Percentiles rank a stretch among this genome's conserved stretches.
Evolutionary conservation across 176 grass and related monocot genomes (phyloP).

Genomic region (Bromus sterilis): DNA sequence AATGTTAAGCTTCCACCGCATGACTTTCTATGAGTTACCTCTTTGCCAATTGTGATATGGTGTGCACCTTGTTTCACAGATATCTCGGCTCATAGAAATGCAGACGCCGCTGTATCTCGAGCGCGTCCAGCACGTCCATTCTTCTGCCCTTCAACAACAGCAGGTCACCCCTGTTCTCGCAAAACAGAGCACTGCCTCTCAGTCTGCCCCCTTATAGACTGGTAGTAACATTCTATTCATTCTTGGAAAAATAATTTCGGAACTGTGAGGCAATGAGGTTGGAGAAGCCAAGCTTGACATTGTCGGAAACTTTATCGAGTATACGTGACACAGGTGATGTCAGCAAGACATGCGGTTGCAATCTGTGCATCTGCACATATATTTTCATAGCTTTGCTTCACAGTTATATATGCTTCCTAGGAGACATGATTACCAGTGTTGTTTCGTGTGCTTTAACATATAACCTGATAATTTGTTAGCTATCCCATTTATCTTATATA

Average conservation of each 20-base stretch:
- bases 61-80: conserved; percentile 34
- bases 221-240: not conserved
- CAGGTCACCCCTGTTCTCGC: not conserved
- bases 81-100: conserved; percentile 83
- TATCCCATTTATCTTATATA: too few species aligned
- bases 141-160: conserved; percentile 15
- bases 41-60: too few species aligned
- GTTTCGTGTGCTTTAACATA: not conserved
- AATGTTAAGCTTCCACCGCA: not conserved
- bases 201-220: not conserved
- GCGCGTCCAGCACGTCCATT: conserved; percentile 36
- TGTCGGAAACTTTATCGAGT: not conserved
- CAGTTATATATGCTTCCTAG: not conserved
- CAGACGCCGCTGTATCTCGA: conserved; percentile 70
- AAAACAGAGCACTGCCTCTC: not conserved
- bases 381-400: not conserved
- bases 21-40: not conserved
- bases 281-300: not conserved
- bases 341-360: not conserved
- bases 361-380: not conserved
- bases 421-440: not conserved
- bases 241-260: not conserved
- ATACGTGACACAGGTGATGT: not conserved
- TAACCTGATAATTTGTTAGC: not conserved
- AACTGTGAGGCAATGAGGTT: not conserved